These are phyloP conservation scores for Puccinia triticina DNA, from an alignment of 1,284 basidiomycete genomes.

Conservation along the genomic window DNA sequence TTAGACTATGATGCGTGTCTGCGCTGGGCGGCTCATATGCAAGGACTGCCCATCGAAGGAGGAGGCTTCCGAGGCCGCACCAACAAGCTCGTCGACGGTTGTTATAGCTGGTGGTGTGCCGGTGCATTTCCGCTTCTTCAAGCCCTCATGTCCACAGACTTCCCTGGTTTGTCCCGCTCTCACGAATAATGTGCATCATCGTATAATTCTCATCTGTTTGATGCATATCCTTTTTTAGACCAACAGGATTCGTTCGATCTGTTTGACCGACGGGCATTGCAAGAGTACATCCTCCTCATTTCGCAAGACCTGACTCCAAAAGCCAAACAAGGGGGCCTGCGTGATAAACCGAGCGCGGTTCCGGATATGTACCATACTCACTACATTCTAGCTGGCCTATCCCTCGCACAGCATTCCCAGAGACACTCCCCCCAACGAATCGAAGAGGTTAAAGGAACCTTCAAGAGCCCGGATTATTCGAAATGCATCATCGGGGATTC, in stretches of 20 bases:
- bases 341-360: constrained; percentile 39
- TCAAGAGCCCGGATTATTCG: constrained; percentile 1
- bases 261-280: constrained; percentile 57
- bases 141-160: constrained; percentile 65
- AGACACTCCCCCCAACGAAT: constrained; percentile 10
- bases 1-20: constrained; percentile 28
- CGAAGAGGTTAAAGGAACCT: background rate
- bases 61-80: constrained; percentile 92
- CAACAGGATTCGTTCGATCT: constrained; percentile 48
- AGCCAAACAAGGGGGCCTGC: constrained; percentile 38
- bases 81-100: constrained; percentile 98
- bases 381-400: constrained; percentile 86
- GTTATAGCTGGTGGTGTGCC: constrained; percentile 98
- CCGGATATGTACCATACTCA: constrained; percentile 88
- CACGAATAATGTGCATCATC: background rate
- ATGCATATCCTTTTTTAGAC: constrained; percentile 5
- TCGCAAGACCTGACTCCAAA: constrained; percentile 55
- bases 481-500: constrained; percentile 25
- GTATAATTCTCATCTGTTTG: background rate
- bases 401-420: constrained; percentile 73
- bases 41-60: constrained; percentile 78
- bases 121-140: constrained; percentile 82
- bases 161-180: constrained; percentile 11
- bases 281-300: constrained; percentile 59
- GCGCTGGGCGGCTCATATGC: constrained; percentile 64